Conservation (phyloP, 2,329 filamentous ascomycete species). For the Fusarium gaditjirri region DNA sequence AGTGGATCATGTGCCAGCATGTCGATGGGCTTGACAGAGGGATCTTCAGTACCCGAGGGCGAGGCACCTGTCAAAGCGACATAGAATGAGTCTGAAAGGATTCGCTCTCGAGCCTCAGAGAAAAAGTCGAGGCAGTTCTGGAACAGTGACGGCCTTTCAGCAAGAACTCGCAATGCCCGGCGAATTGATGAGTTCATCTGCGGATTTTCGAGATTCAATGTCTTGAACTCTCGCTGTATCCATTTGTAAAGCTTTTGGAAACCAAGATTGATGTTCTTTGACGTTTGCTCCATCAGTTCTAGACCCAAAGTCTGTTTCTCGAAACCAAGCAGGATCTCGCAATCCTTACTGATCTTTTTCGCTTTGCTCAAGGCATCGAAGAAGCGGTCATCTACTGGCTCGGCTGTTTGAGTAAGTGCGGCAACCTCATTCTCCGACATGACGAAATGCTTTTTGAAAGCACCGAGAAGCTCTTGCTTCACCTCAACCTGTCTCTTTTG, state of each 20-base stretch:
- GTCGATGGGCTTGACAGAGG: conserved; percentile 87
- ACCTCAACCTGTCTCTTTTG: conserved; percentile 80
- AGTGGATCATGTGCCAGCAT: conserved; percentile 91
- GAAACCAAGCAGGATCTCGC: conserved; percentile 86
- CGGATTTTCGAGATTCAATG: conserved; percentile 90
- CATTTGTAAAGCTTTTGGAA: conserved; percentile 97
- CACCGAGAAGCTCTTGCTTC: conserved; percentile 80
- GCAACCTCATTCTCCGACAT: conserved; percentile 83
- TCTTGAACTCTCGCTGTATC: conserved; percentile 94
- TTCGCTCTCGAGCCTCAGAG: conserved; percentile 86
- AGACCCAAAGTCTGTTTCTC: conserved; percentile 89
- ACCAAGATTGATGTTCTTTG: conserved; percentile 84
- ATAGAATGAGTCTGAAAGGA: conserved; percentile 90
- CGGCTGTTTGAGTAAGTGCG: conserved; percentile 79
- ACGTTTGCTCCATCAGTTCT: conserved; percentile 91
- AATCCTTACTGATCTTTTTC: conserved; percentile 89
- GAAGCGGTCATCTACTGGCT: conserved; percentile 87
- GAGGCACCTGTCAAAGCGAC: conserved; percentile 81
- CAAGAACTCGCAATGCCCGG: conserved; percentile 83
- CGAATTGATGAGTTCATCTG: conserved; percentile 89
- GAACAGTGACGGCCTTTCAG: conserved; percentile 89
- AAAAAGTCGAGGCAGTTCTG: conserved; percentile 95
- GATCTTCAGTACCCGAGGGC: conserved; percentile 66
- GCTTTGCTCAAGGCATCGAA: conserved; percentile 81
- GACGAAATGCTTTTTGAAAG: conserved; percentile 85